phyloP scores from a whole-genome alignment of 345 rosid species.

The Citrus sp. region DNA sequence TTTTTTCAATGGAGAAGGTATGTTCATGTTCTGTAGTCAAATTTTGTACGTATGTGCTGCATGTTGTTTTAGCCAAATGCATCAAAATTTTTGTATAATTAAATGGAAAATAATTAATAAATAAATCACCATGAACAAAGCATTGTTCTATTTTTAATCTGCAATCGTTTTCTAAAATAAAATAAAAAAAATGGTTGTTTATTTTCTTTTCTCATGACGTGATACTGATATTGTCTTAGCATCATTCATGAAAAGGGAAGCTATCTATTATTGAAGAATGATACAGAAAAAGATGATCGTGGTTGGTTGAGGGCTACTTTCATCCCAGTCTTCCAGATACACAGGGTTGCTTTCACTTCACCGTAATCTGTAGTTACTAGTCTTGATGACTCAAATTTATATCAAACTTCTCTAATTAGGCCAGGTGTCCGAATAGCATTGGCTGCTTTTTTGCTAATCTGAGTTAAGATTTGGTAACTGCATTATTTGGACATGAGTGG shows the following conservation, averaged over 20 bases:
- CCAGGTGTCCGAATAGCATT: not conserved
- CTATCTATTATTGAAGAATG: not conserved
- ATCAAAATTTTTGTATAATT: not conserved
- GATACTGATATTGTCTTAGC: constrained; percentile 12
- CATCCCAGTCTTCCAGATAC: not conserved
- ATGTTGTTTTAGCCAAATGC: not conserved
- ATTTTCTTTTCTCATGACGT: constrained; percentile 14
- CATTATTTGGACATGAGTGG: not conserved
- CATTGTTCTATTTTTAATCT: too few species aligned
- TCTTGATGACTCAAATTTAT: constrained; percentile 17
- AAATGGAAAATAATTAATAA: not conserved
- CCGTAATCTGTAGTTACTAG: not conserved
- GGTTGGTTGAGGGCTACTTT: constrained; percentile 18
- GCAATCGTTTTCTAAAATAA: too few species aligned
- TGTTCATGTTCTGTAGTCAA: constrained; percentile 12
- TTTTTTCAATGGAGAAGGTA: constrained; percentile 21
- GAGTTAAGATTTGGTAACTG: not conserved
- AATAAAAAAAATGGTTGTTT: not conserved
- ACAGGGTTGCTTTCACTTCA: constrained; percentile 14
- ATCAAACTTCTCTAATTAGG: not conserved
- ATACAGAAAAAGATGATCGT: not conserved
- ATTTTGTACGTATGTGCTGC: not conserved
- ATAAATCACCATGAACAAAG: not conserved
- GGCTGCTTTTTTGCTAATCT: not conserved
- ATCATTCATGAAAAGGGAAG: constrained; percentile 4